Base-by-base conservation (phyloP, 345 rosid species). In the Laguncularia racemosa region DNA sequence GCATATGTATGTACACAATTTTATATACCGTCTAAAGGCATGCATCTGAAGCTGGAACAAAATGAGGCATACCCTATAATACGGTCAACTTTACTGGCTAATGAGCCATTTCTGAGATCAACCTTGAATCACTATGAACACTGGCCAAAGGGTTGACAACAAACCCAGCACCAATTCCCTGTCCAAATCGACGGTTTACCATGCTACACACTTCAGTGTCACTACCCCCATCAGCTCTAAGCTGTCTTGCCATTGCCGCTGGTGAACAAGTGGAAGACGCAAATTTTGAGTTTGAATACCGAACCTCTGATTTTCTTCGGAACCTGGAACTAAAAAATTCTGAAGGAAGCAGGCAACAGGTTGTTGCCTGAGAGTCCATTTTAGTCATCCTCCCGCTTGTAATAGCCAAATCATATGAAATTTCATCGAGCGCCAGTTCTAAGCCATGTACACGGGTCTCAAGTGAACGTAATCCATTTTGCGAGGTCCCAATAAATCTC, bases 61-160 rank as follows among this genome's bases (percentile, higher is more conserved):
- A n/a, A 4, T 21, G 50, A 33, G 40, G 40, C 40, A 33, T 33
- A 33, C 40, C 40, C 40, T 33, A 33, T 7, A 33, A 33, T 33
- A 23, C 52, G 40, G 15, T 33, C 48, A 47, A 28, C 46, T 49
- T 46, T 18, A 44, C 55, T 10, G 54, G 53, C 54, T 53, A 66
- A 50, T 60, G 70, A 56, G 66, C 67, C 48, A 46, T 58, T 63
- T 64, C 69, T 8, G 71, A 60, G 38, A 55, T 33, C 23, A 61
- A 55, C 65, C 81, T 69, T 18, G 76, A 58, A 9, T 70, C 73
- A 18, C 71, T 46, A 50, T 65, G 79, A 66, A 83, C 76, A 74
- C 85, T 91, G 23, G 97, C 99, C 80, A 93, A 67, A 38, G 99
- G 99, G 66, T 89, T 93, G 64, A 79, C 85, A 60, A 89, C 75